phyloP scores from a whole-genome alignment of 140 eudicot genomes.

The Erigeron philadelphicus region DNA sequence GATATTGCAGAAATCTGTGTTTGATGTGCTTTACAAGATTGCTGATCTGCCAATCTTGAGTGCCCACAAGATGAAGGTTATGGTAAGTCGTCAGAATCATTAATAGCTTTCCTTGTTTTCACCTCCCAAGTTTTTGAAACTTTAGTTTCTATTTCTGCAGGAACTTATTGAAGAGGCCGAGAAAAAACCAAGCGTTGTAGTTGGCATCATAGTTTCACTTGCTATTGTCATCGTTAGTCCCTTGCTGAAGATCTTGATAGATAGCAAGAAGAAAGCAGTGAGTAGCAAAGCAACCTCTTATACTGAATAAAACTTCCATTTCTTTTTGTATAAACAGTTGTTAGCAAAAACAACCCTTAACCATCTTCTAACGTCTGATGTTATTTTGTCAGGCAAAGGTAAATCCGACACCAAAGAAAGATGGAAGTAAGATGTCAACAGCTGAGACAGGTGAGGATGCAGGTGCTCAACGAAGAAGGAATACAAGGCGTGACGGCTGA shows the following conservation, averaged over 20 bases:
- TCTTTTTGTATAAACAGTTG: neutral
- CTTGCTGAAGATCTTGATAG: slow-evolving; percentile 45
- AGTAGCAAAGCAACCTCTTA: slow-evolving; percentile 24
- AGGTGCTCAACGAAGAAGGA: slow-evolving; percentile 56
- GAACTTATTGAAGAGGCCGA: slow-evolving; percentile 73
- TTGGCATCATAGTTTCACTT: slow-evolving; percentile 50
- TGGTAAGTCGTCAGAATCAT: slow-evolving; percentile 39
- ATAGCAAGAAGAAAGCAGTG: slow-evolving; percentile 55
- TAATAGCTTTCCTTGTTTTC: neutral
- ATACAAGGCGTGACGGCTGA: slow-evolving; percentile 59
- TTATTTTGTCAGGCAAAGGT: slow-evolving; percentile 38
- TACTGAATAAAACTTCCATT: neutral
- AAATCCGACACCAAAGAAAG: slow-evolving; percentile 38
- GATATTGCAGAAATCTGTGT: slow-evolving; percentile 59
- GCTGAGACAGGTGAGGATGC: slow-evolving; percentile 39
- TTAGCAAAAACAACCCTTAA: neutral
- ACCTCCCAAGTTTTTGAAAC: slow-evolving; percentile 2
- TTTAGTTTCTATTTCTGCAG: slow-evolving; percentile 27
- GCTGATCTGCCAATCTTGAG: slow-evolving; percentile 76
- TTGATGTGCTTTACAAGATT: slow-evolving; percentile 72
- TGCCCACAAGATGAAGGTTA: slow-evolving; percentile 59
- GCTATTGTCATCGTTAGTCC: slow-evolving; percentile 46
- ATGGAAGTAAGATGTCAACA: slow-evolving; percentile 40
- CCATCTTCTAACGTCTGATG: neutral
- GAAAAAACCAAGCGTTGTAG: slow-evolving; percentile 50